Percentiles rank a stretch among this genome's conserved stretches.
phyloP scores from a whole-genome alignment of 208 protist species.

The Porcisia hertigi region DNA sequence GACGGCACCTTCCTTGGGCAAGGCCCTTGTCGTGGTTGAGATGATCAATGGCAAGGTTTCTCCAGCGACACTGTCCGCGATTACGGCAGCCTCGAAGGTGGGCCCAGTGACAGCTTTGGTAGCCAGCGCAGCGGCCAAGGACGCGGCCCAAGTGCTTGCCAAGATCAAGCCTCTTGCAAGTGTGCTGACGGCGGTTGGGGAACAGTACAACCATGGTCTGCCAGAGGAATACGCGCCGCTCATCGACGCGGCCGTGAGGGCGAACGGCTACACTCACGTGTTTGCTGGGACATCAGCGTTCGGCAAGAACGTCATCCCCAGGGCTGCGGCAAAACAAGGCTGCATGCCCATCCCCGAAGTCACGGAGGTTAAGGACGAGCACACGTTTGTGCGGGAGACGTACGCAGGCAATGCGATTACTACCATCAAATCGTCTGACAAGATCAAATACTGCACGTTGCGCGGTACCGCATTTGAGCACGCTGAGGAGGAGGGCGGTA shows the following conservation, averaged over 20 bases:
- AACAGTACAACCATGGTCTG: conserved; percentile 77
- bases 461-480: conserved; percentile 91
- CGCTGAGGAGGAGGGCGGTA: conserved; percentile 50
- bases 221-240: conserved; percentile 84
- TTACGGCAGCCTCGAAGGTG: conserved; percentile 86
- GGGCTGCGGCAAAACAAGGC: conserved; percentile 91
- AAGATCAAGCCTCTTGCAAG: conserved; percentile 78
- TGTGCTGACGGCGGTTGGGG: conserved; percentile 73
- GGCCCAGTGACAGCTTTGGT: conserved; percentile 87
- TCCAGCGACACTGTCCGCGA: conserved; percentile 79
- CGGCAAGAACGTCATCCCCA: conserved; percentile 95
- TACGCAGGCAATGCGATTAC: conserved; percentile 98
- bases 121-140: conserved; percentile 54
- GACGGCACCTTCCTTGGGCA: conserved; percentile 36
- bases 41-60: conserved; percentile 63
- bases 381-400: conserved; percentile 96
- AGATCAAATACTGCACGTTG: conserved; percentile 95
- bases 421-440: conserved; percentile 92
- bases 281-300: conserved; percentile 91
- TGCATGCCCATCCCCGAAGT: conserved; percentile 94
- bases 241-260: conserved; percentile 50
- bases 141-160: conserved; percentile 44
- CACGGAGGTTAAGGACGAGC: conserved; percentile 82
- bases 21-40: conserved; percentile 80
- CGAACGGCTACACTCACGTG: conserved; percentile 93